Evolutionary conservation across 1,284 basidiomycete species (phyloP).

Genomic region (Austropuccinia psidii): DNA sequence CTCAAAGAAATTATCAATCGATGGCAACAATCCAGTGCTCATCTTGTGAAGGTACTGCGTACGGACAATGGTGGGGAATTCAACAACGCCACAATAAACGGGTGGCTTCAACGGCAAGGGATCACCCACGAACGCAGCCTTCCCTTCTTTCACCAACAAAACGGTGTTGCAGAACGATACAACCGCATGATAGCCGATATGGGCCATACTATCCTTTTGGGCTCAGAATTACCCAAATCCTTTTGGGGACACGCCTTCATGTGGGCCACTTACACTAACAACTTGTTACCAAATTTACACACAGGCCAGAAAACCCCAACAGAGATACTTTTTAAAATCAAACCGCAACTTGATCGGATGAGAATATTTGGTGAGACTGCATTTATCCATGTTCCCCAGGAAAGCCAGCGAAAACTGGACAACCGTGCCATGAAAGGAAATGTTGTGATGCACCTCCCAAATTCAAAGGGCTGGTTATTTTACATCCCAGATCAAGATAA

Average conservation of each 20-base stretch:
- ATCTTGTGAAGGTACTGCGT: not conserved
- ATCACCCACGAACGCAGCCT: not conserved
- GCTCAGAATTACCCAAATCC: not conserved
- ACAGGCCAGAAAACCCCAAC: not conserved
- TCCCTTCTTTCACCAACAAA: not conserved
- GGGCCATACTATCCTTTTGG: not conserved
- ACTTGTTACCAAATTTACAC: not conserved
- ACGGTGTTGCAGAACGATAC: not conserved
- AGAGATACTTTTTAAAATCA: not conserved
- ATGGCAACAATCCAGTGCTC: not conserved
- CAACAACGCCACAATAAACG: not conserved
- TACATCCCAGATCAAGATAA: not conserved
- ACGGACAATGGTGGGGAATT: conserved; percentile 11
- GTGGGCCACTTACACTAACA: not conserved
- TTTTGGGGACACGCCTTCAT: conserved; percentile 2
- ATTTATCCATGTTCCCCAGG: not conserved
- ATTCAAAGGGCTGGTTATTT: not conserved
- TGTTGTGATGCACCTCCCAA: not conserved
- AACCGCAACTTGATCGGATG: not conserved
- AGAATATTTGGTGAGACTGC: not conserved
- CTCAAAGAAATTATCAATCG: not conserved
- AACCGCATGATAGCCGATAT: conserved; percentile 1
- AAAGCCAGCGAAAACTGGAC: not conserved
- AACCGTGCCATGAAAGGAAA: not conserved
- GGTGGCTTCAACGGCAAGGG: not conserved